These are phyloP conservation scores for Guyanaporus albipodus DNA, from an alignment of 768 basidiomycete species.

Conservation along the genomic window DNA sequence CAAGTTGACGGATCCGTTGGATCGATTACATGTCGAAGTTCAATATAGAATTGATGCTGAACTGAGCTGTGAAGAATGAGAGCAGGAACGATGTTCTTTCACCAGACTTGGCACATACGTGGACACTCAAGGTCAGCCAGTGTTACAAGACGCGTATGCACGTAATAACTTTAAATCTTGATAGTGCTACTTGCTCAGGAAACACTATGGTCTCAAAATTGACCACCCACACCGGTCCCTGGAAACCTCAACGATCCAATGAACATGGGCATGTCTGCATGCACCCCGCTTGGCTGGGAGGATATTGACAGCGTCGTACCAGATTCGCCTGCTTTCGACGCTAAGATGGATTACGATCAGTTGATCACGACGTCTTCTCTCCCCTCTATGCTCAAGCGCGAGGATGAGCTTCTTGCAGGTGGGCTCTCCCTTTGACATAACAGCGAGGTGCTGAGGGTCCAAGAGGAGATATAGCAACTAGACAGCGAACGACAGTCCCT, in stretches of 20 bases:
- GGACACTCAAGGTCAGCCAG: conserved; percentile 10
- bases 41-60: conserved; percentile 45
- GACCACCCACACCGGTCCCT: conserved; percentile 57
- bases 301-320: conserved; percentile 1
- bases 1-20: neutral
- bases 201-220: conserved; percentile 81
- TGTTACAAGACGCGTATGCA: conserved; percentile 14
- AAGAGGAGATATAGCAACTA: conserved; percentile 76
- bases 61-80: conserved; percentile 49
- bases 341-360: conserved; percentile 81
- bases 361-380: conserved; percentile 79
- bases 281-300: conserved; percentile 27
- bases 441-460: conserved; percentile 4
- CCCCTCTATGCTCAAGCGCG: conserved; percentile 65
- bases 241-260: conserved; percentile 68
- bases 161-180: conserved; percentile 3
- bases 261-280: conserved; percentile 59
- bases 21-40: neutral
- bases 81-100: no score
- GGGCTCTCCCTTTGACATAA: neutral
- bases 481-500: conserved; percentile 87
- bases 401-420: conserved; percentile 81
- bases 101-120: no score
- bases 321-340: conserved; percentile 84
- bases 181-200: conserved; percentile 54